Evolutionary conservation across 2,329 filamentous ascomycete genomes (phyloP).

Genomic region (Stemphylium beticola): DNA sequence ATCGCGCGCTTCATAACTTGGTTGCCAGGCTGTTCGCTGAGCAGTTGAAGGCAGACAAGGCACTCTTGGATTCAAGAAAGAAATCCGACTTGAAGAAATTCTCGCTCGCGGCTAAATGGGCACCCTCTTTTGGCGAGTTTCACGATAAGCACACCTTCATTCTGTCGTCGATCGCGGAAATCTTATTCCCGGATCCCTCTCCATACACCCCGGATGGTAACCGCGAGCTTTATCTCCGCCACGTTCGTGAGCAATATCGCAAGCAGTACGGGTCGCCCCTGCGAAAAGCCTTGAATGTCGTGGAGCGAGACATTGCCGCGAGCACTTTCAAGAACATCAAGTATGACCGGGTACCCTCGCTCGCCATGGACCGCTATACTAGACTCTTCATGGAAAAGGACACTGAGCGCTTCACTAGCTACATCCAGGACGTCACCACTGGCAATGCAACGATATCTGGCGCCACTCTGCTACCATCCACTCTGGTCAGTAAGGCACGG

Average conservation of each 20-base stretch:
- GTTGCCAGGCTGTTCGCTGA: constrained; percentile 64
- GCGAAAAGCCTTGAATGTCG: constrained; percentile 59
- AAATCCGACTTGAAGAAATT: constrained; percentile 53
- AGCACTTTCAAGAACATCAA: constrained; percentile 59
- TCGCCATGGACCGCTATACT: constrained; percentile 63
- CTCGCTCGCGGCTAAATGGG: constrained; percentile 67
- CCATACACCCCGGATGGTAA: constrained; percentile 45
- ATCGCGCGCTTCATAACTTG: constrained; percentile 60
- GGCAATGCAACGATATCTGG: constrained; percentile 62
- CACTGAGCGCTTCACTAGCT: constrained; percentile 56
- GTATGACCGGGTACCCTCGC: constrained; percentile 63
- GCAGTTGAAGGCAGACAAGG: constrained; percentile 59
- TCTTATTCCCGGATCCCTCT: constrained; percentile 53
- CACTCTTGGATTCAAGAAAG: constrained; percentile 50
- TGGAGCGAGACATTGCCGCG: constrained; percentile 60
- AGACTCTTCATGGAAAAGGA: constrained; percentile 60
- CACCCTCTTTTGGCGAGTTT: constrained; percentile 60
- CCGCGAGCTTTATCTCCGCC: constrained; percentile 60
- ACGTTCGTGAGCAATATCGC: constrained; percentile 62
- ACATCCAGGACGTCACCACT: constrained; percentile 56
- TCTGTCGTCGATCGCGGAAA: constrained; percentile 63
- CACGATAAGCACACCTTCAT: constrained; percentile 66
- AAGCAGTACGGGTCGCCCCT: constrained; percentile 58
- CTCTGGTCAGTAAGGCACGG: constrained; percentile 49
- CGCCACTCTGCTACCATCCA: constrained; percentile 61